Percentiles rank a stretch among this genome's conserved stretches.
Conservation (phyloP, 352 stramenopile species). For the Phytophthora sp. region DNA sequence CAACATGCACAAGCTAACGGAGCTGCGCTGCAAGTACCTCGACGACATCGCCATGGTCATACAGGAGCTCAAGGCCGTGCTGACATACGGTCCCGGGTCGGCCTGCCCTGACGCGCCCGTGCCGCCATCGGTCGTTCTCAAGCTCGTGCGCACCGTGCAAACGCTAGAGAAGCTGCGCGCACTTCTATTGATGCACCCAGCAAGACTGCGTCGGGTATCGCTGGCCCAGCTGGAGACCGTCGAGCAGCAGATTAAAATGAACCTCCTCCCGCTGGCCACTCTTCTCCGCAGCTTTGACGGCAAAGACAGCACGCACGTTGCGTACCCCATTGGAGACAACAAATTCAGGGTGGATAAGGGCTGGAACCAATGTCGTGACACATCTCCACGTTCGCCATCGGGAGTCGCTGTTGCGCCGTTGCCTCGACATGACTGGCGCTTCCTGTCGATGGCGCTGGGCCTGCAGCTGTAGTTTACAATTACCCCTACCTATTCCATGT, state of each 20-base stretch:
- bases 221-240: slow-evolving; percentile 36
- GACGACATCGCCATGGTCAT: slow-evolving; percentile 41
- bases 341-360: slow-evolving; percentile 30
- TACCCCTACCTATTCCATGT: neutral
- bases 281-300: slow-evolving; percentile 45
- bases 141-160: slow-evolving; percentile 46
- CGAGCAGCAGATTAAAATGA: slow-evolving; percentile 44
- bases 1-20: slow-evolving; percentile 29
- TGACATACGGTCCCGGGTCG: slow-evolving; percentile 34
- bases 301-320: neutral
- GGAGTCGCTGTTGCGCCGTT: slow-evolving; percentile 16
- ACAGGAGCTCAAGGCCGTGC: slow-evolving; percentile 39
- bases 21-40: slow-evolving; percentile 36
- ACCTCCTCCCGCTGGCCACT: slow-evolving; percentile 44
- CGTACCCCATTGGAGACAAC: neutral
- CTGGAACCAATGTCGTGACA: slow-evolving; percentile 6
- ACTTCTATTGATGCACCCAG: slow-evolving; percentile 38
- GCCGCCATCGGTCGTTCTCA: slow-evolving; percentile 28
- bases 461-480: slow-evolving; percentile 39
- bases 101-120: slow-evolving; percentile 23
- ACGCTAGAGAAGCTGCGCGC: slow-evolving; percentile 41
- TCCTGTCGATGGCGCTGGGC: slow-evolving; percentile 48
- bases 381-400: slow-evolving; percentile 40
- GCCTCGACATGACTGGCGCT: slow-evolving; percentile 35
- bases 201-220: slow-evolving; percentile 30